Evolutionary conservation across 2,329 filamentous ascomycete genomes (phyloP), one percentile per base, ranked within the genome.

Genomic region (Clonostachys chloroleuca): DNA sequence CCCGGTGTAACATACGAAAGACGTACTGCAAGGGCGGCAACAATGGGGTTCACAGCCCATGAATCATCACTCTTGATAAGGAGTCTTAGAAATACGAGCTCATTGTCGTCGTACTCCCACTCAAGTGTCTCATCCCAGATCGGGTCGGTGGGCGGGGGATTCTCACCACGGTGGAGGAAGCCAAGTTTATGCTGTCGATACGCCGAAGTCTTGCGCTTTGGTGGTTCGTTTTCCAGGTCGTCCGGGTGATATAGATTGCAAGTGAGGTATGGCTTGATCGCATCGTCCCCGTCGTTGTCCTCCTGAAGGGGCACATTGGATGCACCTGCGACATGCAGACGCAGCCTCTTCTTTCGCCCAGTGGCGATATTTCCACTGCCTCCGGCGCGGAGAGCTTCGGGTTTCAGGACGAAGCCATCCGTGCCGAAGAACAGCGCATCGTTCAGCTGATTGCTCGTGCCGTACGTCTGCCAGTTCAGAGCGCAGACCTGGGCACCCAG

Each of bases 381-480:
- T 6, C 78, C 80, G 1, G 66, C 60, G 4, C 83, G 78, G 1
- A 87, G 68, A 2, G 76, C 70, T 1, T 74, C 72, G 0, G 84
- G 84, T 59, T 87, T 87, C 18, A 87, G 67, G 1, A 87, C 76
- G 55, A 80, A 87, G 8, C 84, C 84, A 30, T 81, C 79, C 0
- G 82, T 81, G 12, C 81, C 82, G 42, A 70, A 74, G 61, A 87
- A 87, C 1, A 87, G 68, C 0, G 83, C 84, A 56, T 86, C 82
- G 58, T 87, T 87, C 53, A 87, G 69, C 61, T 87, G 84, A 67
- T 84, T 83, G 56, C 75, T 75, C 7, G 77, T 75, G 34, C 81
- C 81, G 52, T 86, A 87, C 0, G 76, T 84, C 57, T 87, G 84
- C 79, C 83, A 84, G 64, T 87, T 87, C 45, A 87, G 70, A 4